Evolutionary conservation across 2,329 filamentous ascomycete species (phyloP), one percentile per base, ranked within the genome.

Genomic region (Lecanoromycetidae sp.): DNA sequence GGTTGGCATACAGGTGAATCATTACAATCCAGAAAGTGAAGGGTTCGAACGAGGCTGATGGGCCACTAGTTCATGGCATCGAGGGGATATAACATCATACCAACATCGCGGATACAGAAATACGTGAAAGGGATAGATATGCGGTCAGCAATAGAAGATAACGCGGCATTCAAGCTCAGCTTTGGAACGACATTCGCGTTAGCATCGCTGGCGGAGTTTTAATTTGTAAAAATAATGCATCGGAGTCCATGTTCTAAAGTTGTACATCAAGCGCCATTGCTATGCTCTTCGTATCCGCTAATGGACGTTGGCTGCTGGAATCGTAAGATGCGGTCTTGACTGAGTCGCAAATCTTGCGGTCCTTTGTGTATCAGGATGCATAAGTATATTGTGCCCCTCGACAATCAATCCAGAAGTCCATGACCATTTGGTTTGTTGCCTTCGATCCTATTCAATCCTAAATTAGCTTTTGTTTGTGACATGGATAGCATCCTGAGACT

Each of bases 381-480:
- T 61, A 63, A 19, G 53, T 54, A 56, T 62, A 61, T 23, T 58
- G 56, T 32, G 63, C 65, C 4, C 71, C 71, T 38, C 82, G 70
- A 52, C 79, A 80, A 2, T 72, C 70, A n/a, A 84, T 64, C 79
- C 81, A 87, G 58, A 87, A 87, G 25, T 84, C 80, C 49, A 76
- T 74, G 3, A 85, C 76, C 1, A 84, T 70, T 46, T 79, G 72
- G 53, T 80, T 84, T 3, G 82, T 85, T 41, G 71, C 66, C 52
- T 74, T 71, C 1, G 74, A 69, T 6, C 83, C 82, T 32, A n/a
- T n/a, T n/a, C n/a, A n/a, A n/a, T n/a, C n/a, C n/a, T n/a, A n/a
- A n/a, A n/a, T n/a, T n/a, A n/a, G n/a, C n/a, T n/a, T n/a, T n/a
- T n/a, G n/a, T n/a, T n/a, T n/a, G n/a, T n/a, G n/a, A n/a, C n/a